Conservation (phyloP, 371 early-diverging fungal genomes). For the Zancudomyces culisetae region DNA sequence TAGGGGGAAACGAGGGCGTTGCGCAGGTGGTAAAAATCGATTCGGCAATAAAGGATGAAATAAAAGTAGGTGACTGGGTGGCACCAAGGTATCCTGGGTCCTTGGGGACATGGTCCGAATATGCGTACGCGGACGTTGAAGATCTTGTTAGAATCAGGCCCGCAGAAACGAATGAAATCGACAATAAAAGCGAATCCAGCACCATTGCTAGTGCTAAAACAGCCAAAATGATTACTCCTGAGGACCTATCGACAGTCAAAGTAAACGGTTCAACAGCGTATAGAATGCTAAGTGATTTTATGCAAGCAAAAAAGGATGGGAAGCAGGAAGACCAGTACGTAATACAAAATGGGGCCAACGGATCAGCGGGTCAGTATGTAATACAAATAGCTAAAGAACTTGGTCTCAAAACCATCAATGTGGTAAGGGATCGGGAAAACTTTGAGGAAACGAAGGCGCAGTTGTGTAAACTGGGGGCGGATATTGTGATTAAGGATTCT, state of each 20-base stretch:
- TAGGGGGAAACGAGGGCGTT: conserved; percentile 78
- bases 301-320: conserved; percentile 27
- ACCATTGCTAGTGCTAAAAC: conserved; percentile 1
- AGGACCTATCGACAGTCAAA: conserved; percentile 52
- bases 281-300: conserved; percentile 78
- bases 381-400: conserved; percentile 71
- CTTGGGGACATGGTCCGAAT: too few species aligned
- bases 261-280: conserved; percentile 93
- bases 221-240: conserved; percentile 20
- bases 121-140: conserved; percentile 25
- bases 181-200: neutral
- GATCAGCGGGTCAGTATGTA: conserved; percentile 84
- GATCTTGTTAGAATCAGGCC: conserved; percentile 55
- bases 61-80: conserved; percentile 60
- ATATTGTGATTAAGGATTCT: conserved; percentile 41
- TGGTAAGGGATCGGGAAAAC: conserved; percentile 62
- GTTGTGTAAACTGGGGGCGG: conserved; percentile 54
- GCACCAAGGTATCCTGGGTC: conserved; percentile 27
- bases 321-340: conserved; percentile 70
- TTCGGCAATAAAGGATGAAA: conserved; percentile 14
- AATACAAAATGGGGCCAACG: conserved; percentile 83
- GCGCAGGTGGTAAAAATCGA: conserved; percentile 41
- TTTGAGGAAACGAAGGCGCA: conserved; percentile 32
- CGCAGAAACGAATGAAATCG: conserved; percentile 4
- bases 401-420: conserved; percentile 69